These are phyloP conservation scores for Cenchrus purpureus DNA, from an alignment of 176 grass and related monocot genomes.

Conservation along the genomic window DNA sequence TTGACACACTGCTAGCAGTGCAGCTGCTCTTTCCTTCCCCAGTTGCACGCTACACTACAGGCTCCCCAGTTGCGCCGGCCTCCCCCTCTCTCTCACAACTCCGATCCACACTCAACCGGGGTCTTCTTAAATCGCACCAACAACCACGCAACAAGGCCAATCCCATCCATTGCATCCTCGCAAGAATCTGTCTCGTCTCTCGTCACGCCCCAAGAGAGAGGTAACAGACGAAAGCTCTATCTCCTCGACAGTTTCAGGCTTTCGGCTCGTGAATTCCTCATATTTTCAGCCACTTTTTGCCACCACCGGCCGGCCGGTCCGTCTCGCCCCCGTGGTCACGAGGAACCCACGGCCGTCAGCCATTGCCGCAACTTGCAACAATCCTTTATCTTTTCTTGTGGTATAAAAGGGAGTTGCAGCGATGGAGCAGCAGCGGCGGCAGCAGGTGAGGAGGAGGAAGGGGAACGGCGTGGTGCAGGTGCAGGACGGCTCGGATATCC, in stretches of 20 bases:
- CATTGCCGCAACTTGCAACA: slow-evolving; percentile 38
- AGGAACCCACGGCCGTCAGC: slow-evolving; percentile 34
- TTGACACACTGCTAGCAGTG: background rate
- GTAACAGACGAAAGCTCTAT: background rate
- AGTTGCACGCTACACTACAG: background rate
- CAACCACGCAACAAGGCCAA: background rate
- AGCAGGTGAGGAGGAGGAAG: slow-evolving; percentile 38
- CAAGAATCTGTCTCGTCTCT: background rate
- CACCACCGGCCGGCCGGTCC: background rate
- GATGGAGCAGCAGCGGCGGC: slow-evolving; percentile 2
- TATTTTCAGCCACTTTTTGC: slow-evolving; percentile 16
- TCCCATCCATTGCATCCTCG: background rate
- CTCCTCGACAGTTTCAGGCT: background rate
- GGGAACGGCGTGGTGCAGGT: slow-evolving; percentile 46
- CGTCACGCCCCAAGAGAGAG: background rate
- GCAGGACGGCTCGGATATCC: slow-evolving; percentile 77
- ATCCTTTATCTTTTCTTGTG: background rate
- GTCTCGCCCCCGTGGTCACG: slow-evolving; percentile 24
- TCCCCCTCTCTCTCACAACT: background rate
- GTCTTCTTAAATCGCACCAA: background rate
- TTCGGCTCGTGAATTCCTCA: slow-evolving; percentile 12
- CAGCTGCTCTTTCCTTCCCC: background rate
- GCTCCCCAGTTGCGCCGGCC: background rate
- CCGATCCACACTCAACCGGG: background rate
- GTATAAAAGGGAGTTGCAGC: slow-evolving; percentile 7